phyloP scores from a whole-genome alignment of 108 stramenopile species.

The Nitzschia sp. region DNA sequence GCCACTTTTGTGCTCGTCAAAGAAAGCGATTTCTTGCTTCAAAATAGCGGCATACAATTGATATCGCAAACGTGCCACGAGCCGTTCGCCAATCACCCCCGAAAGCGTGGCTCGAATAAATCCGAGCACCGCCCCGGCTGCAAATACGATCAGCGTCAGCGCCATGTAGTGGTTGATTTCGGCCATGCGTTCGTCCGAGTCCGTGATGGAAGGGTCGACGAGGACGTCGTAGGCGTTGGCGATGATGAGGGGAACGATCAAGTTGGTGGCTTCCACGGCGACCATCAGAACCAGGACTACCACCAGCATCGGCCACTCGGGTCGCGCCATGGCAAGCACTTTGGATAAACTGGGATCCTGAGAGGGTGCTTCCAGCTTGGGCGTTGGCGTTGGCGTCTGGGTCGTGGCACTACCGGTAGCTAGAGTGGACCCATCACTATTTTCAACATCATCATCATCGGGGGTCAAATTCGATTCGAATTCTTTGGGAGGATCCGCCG shows the following conservation, averaged over 20 bases:
- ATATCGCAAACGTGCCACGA: constrained; percentile 71
- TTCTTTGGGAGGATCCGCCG: too few species aligned
- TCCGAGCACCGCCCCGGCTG: constrained; percentile 35
- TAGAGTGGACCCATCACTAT: too few species aligned
- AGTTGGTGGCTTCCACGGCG: constrained; percentile 32
- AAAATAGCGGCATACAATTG: constrained; percentile 57
- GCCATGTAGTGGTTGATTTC: constrained; percentile 50
- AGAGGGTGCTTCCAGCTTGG: too few species aligned
- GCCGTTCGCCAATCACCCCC: constrained; percentile 62
- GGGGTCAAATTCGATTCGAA: too few species aligned
- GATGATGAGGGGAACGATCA: constrained; percentile 42
- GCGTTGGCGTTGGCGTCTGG: too few species aligned
- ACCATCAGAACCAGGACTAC: constrained; percentile 41
- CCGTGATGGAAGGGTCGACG: constrained; percentile 26
- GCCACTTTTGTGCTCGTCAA: constrained; percentile 77
- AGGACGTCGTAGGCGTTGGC: constrained; percentile 54
- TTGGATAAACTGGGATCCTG: constrained; percentile 6
- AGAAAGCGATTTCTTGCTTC: constrained; percentile 82
- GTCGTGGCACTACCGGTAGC: too few species aligned
- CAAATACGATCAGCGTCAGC: constrained; percentile 29
- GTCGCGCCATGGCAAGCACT: constrained; percentile 17
- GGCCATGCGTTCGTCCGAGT: constrained; percentile 18
- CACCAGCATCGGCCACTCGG: constrained; percentile 36
- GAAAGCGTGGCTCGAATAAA: constrained; percentile 50
- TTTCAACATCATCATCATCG: too few species aligned